These are phyloP conservation scores for Umbellularia californica DNA, from an alignment of 164 flowering plant genomes.

Conservation along the genomic window DNA sequence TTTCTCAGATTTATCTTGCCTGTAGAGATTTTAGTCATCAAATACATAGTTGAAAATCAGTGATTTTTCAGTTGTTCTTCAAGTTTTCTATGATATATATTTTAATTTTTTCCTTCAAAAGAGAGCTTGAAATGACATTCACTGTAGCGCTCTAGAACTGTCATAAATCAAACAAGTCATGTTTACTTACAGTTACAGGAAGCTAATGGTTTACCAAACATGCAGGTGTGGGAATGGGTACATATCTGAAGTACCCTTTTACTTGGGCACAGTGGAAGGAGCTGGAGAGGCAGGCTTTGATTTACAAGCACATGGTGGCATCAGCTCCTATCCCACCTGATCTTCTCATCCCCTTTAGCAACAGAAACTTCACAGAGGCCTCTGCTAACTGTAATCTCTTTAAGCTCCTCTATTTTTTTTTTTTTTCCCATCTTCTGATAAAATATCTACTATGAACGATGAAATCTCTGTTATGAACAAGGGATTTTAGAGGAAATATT, in stretches of 20 bases:
- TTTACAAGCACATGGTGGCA: conserved; percentile 61
- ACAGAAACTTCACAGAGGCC: conserved; percentile 15
- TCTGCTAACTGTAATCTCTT: conserved; percentile 19
- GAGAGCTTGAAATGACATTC: too few relatives aligned
- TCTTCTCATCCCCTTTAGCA: conserved; percentile 39
- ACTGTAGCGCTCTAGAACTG: too few relatives aligned
- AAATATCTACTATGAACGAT: background rate
- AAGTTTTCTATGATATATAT: background rate
- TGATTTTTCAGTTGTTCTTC: background rate
- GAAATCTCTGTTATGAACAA: background rate
- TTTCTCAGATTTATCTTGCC: too few relatives aligned
- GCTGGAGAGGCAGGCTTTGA: conserved; percentile 62
- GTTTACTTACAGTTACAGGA: background rate
- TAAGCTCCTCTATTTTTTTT: background rate
- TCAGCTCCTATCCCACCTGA: conserved; percentile 64
- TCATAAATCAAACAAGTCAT: too few relatives aligned
- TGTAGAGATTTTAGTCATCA: too few relatives aligned
- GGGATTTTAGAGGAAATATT: background rate
- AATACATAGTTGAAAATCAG: too few relatives aligned
- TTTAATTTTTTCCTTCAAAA: too few relatives aligned
- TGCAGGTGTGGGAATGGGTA: conserved; percentile 14
- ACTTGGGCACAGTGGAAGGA: conserved; percentile 64
- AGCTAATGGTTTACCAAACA: background rate
- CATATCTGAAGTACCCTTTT: conserved; percentile 42
- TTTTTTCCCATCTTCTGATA: background rate